A percentile compares a stretch with the other conserved stretches of the same genome.
phyloP scores from a whole-genome alignment of 352 stramenopile species.

The Phytophthora multivora region DNA sequence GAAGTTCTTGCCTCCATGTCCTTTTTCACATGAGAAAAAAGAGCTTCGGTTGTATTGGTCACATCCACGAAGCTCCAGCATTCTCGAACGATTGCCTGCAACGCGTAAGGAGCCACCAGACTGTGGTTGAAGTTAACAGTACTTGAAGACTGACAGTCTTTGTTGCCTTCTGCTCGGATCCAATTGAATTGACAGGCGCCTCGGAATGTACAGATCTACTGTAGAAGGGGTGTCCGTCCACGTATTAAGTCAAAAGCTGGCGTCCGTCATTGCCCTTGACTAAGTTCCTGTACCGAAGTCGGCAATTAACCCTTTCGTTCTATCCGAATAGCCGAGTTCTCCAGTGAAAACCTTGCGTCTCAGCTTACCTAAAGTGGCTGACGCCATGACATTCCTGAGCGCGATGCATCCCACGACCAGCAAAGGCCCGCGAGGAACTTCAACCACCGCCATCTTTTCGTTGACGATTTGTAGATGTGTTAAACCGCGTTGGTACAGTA shows the following conservation, averaged over 20 bases:
- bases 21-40: slow-evolving; percentile 22
- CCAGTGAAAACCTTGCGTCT: slow-evolving; percentile 10
- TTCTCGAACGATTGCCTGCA: background rate
- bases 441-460: slow-evolving; percentile 26
- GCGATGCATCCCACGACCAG: slow-evolving; percentile 13
- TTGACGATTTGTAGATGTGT: slow-evolving; percentile 28
- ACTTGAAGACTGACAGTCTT: slow-evolving; percentile 8
- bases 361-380: background rate
- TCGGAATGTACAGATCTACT: too few relatives aligned
- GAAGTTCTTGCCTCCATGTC: slow-evolving; percentile 13
- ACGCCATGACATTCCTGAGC: slow-evolving; percentile 3
- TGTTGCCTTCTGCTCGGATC: background rate
- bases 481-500: slow-evolving; percentile 12
- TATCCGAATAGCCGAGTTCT: too few relatives aligned
- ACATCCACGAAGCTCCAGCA: background rate
- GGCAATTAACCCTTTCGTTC: too few relatives aligned
- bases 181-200: slow-evolving; percentile 1
- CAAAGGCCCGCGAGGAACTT: slow-evolving; percentile 19
- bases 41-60: background rate
- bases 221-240: too few relatives aligned
- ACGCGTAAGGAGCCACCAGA: background rate
- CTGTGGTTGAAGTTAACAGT: slow-evolving; percentile 33
- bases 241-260: too few relatives aligned
- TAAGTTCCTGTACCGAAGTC: too few relatives aligned
- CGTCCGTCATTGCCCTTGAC: too few relatives aligned